phyloP scores from a whole-genome alignment of 148 eudicot genomes.

The Spergularia marina region DNA sequence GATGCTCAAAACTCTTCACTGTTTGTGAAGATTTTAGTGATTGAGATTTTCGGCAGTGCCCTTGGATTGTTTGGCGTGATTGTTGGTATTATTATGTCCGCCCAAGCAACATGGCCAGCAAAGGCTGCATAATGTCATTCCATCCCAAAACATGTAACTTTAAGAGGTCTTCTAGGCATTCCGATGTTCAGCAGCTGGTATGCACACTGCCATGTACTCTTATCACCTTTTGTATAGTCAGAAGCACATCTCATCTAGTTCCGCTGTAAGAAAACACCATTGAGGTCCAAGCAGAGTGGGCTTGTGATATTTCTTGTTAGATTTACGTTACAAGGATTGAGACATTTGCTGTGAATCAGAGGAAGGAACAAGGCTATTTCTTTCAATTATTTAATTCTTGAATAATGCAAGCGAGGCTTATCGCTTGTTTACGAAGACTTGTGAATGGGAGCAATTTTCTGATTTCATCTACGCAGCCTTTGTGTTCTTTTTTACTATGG shows the following conservation, averaged over 20 bases:
- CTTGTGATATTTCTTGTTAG: slow-evolving; percentile 22
- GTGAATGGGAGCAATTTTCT: background rate
- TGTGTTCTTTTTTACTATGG: no score
- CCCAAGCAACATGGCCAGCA: slow-evolving; percentile 96
- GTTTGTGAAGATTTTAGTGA: slow-evolving; percentile 91
- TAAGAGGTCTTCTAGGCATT: slow-evolving; percentile 8
- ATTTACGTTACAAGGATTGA: slow-evolving; percentile 7
- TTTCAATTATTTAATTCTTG: slow-evolving; percentile 11
- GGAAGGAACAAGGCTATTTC: slow-evolving; percentile 1
- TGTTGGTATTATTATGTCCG: slow-evolving; percentile 98
- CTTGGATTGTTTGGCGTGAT: slow-evolving; percentile 97
- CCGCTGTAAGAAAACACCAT: background rate
- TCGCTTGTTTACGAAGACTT: background rate
- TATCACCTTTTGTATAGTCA: slow-evolving; percentile 29
- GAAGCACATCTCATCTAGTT: slow-evolving; percentile 17
- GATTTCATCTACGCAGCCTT: background rate
- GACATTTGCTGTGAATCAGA: background rate
- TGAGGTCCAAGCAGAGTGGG: slow-evolving; percentile 16
- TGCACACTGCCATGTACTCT: slow-evolving; percentile 22
- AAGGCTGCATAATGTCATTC: slow-evolving; percentile 25
- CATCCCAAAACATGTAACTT: slow-evolving; percentile 18
- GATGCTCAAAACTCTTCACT: slow-evolving; percentile 98
- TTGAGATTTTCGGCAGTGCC: slow-evolving; percentile 96
- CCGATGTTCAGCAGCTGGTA: slow-evolving; percentile 25
- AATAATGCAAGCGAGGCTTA: slow-evolving; percentile 23